Conservation (phyloP, 106 monocot species). For the Agapanthus africanus region DNA sequence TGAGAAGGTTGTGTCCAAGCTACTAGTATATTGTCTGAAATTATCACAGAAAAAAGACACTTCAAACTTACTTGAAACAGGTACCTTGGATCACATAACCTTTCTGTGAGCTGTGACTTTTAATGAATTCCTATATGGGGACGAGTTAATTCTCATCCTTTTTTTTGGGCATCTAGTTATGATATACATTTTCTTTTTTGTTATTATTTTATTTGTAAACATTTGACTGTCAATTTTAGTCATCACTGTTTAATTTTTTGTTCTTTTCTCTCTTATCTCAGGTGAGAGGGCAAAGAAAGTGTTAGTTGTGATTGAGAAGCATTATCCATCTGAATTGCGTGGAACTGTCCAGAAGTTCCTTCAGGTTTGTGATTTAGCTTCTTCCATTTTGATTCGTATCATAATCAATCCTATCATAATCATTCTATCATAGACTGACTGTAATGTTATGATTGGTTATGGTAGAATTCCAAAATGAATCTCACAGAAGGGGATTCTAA, state of each 20-base stretch:
- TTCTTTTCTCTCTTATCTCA: constrained; percentile 5
- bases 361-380: constrained; percentile 31
- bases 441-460: constrained; percentile 9
- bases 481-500: constrained; percentile 32
- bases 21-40: constrained; percentile 44
- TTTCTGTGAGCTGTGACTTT: background rate
- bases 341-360: constrained; percentile 52
- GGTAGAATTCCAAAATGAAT: constrained; percentile 36
- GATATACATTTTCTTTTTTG: background rate
- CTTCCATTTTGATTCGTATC: background rate
- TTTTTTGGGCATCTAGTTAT: background rate
- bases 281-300: constrained; percentile 56
- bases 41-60: constrained; percentile 20
- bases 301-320: constrained; percentile 34
- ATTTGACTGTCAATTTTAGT: background rate
- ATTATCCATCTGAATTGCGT: constrained; percentile 54
- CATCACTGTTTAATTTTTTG: background rate
- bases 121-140: constrained; percentile 3
- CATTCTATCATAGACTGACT: background rate
- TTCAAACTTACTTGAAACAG: constrained; percentile 34
- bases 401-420: background rate
- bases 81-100: constrained; percentile 18
- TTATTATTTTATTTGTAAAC: background rate
- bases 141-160: background rate
- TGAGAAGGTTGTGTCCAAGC: constrained; percentile 48